Percentiles rank a stretch among this genome's conserved stretches.
phyloP scores from a whole-genome alignment of 495 filamentous ascomycete genomes.

The Talaromyces thailandensis region DNA sequence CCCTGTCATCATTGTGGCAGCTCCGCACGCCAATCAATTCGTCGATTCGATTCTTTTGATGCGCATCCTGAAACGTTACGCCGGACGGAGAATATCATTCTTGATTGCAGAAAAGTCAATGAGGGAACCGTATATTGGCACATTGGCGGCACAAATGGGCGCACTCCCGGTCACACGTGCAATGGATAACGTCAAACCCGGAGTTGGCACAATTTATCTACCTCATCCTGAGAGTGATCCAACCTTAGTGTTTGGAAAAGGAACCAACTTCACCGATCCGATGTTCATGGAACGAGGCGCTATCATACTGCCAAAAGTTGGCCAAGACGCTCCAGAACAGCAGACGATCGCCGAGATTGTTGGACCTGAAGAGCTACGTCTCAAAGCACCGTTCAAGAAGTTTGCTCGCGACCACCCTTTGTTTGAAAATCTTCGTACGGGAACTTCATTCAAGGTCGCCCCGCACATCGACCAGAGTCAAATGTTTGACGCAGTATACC shows the following conservation, averaged over 20 bases:
- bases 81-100: conserved; percentile 65
- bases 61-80: conserved; percentile 62
- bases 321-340: conserved; percentile 56
- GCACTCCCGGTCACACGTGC: conserved; percentile 71
- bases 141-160: conserved; percentile 57
- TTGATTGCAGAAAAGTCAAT: conserved; percentile 81
- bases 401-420: conserved; percentile 34
- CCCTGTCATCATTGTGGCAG: conserved; percentile 77
- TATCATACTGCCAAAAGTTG: conserved; percentile 62
- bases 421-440: conserved; percentile 59
- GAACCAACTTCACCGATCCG: conserved; percentile 58
- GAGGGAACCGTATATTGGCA: conserved; percentile 64
- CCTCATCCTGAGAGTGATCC: conserved; percentile 69
- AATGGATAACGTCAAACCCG: conserved; percentile 65
- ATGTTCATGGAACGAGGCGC: conserved; percentile 60
- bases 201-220: conserved; percentile 62
- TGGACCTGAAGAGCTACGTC: conserved; percentile 58
- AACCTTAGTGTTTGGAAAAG: conserved; percentile 60
- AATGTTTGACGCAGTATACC: conserved; percentile 77
- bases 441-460: conserved; percentile 63
- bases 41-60: conserved; percentile 80
- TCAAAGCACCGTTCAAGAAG: conserved; percentile 65
- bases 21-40: conserved; percentile 82
- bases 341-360: conserved; percentile 66
- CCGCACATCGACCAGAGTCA: conserved; percentile 80